Base-by-base conservation (phyloP, 106 monocot species). In the Dioscorea zingiberensis region DNA sequence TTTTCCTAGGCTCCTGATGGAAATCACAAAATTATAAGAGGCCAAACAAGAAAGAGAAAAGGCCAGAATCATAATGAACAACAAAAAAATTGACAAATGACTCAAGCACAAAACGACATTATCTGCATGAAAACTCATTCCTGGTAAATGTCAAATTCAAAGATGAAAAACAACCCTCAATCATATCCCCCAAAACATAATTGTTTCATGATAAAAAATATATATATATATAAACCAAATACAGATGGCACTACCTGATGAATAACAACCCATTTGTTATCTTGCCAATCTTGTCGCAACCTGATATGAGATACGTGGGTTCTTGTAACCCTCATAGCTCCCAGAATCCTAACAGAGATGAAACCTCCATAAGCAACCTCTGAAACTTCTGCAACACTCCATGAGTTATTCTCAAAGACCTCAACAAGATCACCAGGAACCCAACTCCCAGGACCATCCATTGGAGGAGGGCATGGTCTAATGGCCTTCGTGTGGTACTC, bases 381-480 rank as follows among this genome's bases (percentile, higher is more conserved):
- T 13, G 47, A 48, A 27, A 81, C 60, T 32, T 73, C 62, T 5
- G 80, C 76, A 71, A 63, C 59, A 67, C 77, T 87, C 87, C 83
- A 87, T 3, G 80, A 76, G 44, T 58, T 47, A 22, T 27, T 28
- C 13, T 77, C 48, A 30, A 71, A 73, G 5, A 74, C 74, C 66
- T 87, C 87, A 59, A 83, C 70, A 59, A 83, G 64, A 54, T 87
- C 79, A 27, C 83, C 79, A 44, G 70, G 26, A 6, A 72, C 63
- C 76, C 65, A 74, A 48, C 55, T 45, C 60, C 38, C 60, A 9
- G 58, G 38, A 17, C 18, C 11, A 7, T 66, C 24, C 4, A 63
- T 21, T 16, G 22, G 25, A 27, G 81, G 86, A 49, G 82, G 86
- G 25, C 66, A 67, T 9, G 78, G 86, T 72, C 87, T 80, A 30